phyloP scores from a whole-genome alignment of 2,329 filamentous ascomycete genomes.

The Fusarium abutilonis region DNA sequence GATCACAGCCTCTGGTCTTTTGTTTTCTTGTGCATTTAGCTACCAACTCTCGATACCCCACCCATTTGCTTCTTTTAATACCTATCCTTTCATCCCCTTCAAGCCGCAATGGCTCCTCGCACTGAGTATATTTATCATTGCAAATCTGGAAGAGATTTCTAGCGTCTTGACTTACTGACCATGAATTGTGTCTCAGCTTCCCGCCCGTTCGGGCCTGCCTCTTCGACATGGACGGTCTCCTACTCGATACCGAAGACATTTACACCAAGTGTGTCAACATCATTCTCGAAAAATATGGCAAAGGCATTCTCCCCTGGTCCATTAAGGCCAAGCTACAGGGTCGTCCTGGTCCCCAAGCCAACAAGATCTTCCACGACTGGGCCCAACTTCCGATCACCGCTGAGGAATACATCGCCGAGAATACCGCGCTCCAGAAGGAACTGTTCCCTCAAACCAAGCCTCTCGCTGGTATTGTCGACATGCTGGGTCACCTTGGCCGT shows the following conservation, averaged over 20 bases:
- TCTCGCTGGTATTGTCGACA: slow-evolving; percentile 77
- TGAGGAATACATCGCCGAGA: slow-evolving; percentile 71
- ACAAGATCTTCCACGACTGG: slow-evolving; percentile 75
- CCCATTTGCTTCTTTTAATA: not conserved
- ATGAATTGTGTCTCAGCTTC: slow-evolving; percentile 61
- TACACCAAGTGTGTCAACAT: slow-evolving; percentile 88
- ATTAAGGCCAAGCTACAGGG: slow-evolving; percentile 87
- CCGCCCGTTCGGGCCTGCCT: slow-evolving; percentile 88
- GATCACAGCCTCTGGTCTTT: not conserved
- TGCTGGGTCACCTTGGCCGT: slow-evolving; percentile 70
- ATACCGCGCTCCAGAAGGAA: slow-evolving; percentile 71
- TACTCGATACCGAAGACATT: slow-evolving; percentile 90
- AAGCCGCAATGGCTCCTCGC: slow-evolving; percentile 53
- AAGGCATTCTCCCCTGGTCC: slow-evolving; percentile 84
- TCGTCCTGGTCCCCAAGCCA: slow-evolving; percentile 64
- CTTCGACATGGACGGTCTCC: slow-evolving; percentile 98
- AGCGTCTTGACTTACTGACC: slow-evolving; percentile 8
- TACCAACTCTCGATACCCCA: slow-evolving; percentile 9
- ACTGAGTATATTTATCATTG: slow-evolving; percentile 54
- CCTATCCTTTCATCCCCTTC: not conserved
- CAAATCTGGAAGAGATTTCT: not conserved
- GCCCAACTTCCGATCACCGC: slow-evolving; percentile 81
- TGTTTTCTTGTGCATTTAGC: not conserved
- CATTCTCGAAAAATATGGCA: slow-evolving; percentile 78
- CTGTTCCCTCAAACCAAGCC: slow-evolving; percentile 80